phyloP scores from a whole-genome alignment of 208 protist genomes.

The Trichomonas vaginalis region DNA sequence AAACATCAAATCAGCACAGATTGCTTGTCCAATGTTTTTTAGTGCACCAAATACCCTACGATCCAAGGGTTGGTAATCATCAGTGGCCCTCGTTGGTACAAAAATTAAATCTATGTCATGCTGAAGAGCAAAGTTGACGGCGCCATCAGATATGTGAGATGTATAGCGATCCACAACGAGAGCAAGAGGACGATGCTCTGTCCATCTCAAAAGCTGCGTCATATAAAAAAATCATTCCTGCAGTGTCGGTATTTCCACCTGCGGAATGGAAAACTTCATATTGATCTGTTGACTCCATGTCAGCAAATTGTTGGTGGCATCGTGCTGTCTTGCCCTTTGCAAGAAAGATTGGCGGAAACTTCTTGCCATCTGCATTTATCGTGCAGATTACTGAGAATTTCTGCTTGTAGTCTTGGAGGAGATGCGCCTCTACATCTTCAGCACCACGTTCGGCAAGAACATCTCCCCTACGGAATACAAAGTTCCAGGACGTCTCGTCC shows the following conservation, averaged over 20 bases:
- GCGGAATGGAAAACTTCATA: background rate
- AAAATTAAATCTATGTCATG: background rate
- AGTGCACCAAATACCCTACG: background rate
- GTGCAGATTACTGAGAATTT: background rate
- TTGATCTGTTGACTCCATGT: background rate
- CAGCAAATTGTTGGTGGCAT: background rate
- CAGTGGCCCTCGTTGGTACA: background rate
- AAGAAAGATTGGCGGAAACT: background rate
- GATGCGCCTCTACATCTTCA: background rate
- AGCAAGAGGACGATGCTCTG: background rate
- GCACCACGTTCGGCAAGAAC: background rate
- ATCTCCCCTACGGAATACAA: background rate
- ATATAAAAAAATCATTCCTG: background rate
- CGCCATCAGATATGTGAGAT: background rate
- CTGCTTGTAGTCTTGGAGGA: background rate
- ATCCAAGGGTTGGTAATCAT: background rate
- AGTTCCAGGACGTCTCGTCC: background rate
- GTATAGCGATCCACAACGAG: background rate
- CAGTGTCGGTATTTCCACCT: background rate
- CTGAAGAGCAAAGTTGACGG: background rate
- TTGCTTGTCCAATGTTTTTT: background rate
- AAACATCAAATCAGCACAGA: no score
- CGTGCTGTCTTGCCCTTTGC: background rate
- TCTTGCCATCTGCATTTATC: background rate
- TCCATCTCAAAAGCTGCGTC: background rate